Percentiles rank a stretch among this genome's conserved stretches.
Conservation (phyloP, 2,329 filamentous ascomycete species). For the Tolypocladium ophioglossoides region DNA sequence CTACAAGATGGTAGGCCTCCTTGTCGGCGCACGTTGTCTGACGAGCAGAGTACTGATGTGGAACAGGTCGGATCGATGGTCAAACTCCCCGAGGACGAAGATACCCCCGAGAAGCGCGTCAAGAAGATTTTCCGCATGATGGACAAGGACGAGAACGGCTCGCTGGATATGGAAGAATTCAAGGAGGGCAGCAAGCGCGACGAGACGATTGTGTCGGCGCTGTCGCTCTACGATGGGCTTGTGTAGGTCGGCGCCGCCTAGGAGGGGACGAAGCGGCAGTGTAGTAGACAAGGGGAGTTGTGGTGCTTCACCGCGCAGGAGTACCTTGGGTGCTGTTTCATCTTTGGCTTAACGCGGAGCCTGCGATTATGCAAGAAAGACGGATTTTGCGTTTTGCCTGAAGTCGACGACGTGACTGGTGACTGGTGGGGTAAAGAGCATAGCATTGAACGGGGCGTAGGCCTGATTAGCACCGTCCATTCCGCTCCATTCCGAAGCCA, state of each 20-base stretch:
- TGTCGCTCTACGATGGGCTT: constrained; percentile 92
- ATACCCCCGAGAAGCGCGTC: constrained; percentile 96
- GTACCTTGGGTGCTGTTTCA: background rate
- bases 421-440: too few relatives aligned
- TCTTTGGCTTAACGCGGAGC: background rate
- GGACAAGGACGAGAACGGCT: constrained; percentile 99
- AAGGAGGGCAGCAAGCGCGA: constrained; percentile 98
- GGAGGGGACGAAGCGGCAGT: background rate
- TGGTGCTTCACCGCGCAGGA: background rate
- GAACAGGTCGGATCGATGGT: constrained; percentile 93
- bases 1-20: constrained; percentile 81
- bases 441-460: background rate
- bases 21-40: background rate
- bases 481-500: too few relatives aligned
- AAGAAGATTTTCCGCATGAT: constrained; percentile 99
- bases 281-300: background rate
- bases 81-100: constrained; percentile 95
- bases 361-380: background rate
- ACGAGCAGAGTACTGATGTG: background rate
- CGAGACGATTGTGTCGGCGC: constrained; percentile 94
- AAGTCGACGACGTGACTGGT: background rate
- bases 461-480: background rate
- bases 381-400: background rate
- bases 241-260: constrained; percentile 43
- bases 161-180: constrained; percentile 94